A percentile compares a stretch with the other conserved stretches of the same genome.
Conservation (phyloP, 75 land plant genomes). For the Ceratopteris richardii region DNA sequence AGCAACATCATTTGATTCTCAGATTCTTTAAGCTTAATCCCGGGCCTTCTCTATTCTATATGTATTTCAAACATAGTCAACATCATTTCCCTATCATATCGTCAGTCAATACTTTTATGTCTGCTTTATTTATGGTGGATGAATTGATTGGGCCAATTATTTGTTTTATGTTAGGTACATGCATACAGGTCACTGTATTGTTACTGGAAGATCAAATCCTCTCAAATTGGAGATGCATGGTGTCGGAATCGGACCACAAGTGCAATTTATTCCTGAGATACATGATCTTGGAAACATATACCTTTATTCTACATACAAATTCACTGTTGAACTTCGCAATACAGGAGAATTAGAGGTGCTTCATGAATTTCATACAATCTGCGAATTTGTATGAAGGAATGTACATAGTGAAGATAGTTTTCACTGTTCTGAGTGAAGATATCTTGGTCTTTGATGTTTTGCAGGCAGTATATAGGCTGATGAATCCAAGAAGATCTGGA, state of each 20-base stretch:
- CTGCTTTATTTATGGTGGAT: too few species aligned
- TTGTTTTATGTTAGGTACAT: slow-evolving; percentile 18
- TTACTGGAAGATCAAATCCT: slow-evolving; percentile 22
- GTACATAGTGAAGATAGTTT: background rate
- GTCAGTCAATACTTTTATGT: too few species aligned
- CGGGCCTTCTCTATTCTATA: too few species aligned
- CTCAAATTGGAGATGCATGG: slow-evolving; percentile 20
- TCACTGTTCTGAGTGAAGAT: too few species aligned
- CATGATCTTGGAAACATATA: slow-evolving; percentile 21
- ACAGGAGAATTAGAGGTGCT: slow-evolving; percentile 25
- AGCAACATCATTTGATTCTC: too few species aligned
- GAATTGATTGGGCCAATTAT: too few species aligned
- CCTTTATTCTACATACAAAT: slow-evolving; percentile 18
- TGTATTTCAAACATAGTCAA: too few species aligned
- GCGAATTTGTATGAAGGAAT: too few species aligned
- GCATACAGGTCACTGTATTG: slow-evolving; percentile 16
- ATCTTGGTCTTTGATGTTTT: background rate
- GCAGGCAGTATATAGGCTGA: slow-evolving; percentile 1
- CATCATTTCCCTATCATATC: too few species aligned
- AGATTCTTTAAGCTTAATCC: too few species aligned
- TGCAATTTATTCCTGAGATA: slow-evolving; percentile 21
- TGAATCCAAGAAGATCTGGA: background rate
- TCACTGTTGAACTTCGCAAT: slow-evolving; percentile 18
- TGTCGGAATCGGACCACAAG: slow-evolving; percentile 19
- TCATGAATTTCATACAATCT: too few species aligned